Conservation (phyloP, 1,284 basidiomycete species). For the Kalmanozyma brasiliensis region DNA sequence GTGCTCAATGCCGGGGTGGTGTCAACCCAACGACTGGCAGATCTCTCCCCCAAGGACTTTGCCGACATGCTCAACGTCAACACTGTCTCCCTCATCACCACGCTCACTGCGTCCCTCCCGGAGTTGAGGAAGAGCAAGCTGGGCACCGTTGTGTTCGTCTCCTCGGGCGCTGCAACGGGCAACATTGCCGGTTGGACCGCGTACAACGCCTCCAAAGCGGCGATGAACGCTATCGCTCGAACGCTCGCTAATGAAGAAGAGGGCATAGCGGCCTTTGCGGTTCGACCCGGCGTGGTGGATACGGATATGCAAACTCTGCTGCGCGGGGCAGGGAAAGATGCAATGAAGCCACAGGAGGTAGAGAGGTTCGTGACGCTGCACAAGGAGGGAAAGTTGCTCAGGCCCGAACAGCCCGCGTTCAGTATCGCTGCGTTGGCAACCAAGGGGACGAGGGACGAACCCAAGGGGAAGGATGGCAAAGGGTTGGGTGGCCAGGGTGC, state of each 20-base stretch:
- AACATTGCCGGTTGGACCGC: conserved; percentile 78
- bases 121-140: conserved; percentile 72
- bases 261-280: conserved; percentile 76
- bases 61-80: conserved; percentile 78
- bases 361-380: conserved; percentile 75
- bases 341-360: conserved; percentile 70
- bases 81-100: conserved; percentile 80
- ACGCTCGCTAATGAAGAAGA: conserved; percentile 85
- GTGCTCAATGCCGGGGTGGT: conserved; percentile 82
- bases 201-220: conserved; percentile 77
- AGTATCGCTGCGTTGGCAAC: conserved; percentile 74
- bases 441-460: conserved; percentile 70
- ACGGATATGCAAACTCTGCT: conserved; percentile 58
- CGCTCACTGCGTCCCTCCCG: conserved; percentile 76
- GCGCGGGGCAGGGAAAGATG: not conserved
- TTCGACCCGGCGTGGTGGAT: conserved; percentile 86
- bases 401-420: conserved; percentile 73
- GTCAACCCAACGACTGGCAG: conserved; percentile 54
- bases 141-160: conserved; percentile 80
- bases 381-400: conserved; percentile 74
- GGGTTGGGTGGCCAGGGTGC: conserved; percentile 70
- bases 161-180: conserved; percentile 81
- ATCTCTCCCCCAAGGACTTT: conserved; percentile 72
- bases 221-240: conserved; percentile 82
- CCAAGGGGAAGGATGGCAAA: conserved; percentile 55